Base-by-base conservation (phyloP, 768 basidiomycete species). In the Thelephora ganbajun region DNA sequence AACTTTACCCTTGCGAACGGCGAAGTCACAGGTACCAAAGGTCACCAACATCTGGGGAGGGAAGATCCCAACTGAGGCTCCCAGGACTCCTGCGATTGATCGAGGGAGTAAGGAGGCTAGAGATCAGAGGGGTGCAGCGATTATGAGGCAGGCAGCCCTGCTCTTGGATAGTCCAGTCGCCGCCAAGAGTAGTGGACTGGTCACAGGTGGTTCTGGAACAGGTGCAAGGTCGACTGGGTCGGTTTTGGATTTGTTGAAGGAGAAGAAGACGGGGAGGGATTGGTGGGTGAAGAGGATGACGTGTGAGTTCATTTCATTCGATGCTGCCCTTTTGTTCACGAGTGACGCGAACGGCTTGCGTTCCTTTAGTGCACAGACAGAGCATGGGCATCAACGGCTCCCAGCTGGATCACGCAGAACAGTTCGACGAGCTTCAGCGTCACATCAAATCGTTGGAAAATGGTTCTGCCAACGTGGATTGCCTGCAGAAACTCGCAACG, bases 271-370 rank as follows among this genome's bases (percentile, higher is more conserved):
- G 55, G 80, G 85, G 56, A 79, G 76, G 18, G 76, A 76, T 6
- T 93, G 90, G 90, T 92, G 90, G 89, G 59, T 78, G 51, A 87
- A 84, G 59, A 71, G 83, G 53, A 79, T 76, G 60, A 67, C 73
- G 36, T 62, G 89, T 92, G 59, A 60, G 78, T 75, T 36, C 36
- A 55, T 50, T 37, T 48, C 46, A 26, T 22, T 13, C 48, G 44
- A 53, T 56, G 53, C 56, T 52, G 39, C 44, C 41, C 16, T 26
- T 44, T 35, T 26, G 13, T 45, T 47, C 45, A n/a, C 7, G 14
- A 13, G 9, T 18, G 16, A 26, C 49, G 35, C 23, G 34, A 4
- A 19, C 30, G 6, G 33, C 14, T 42, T 12, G 22, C 22, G 30
- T 35, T 35, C 35, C 48, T 48, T 26, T 53, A 76, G 73, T 77